Conservation (phyloP, 208 protist species). For the Leishmania turanica region DNA sequence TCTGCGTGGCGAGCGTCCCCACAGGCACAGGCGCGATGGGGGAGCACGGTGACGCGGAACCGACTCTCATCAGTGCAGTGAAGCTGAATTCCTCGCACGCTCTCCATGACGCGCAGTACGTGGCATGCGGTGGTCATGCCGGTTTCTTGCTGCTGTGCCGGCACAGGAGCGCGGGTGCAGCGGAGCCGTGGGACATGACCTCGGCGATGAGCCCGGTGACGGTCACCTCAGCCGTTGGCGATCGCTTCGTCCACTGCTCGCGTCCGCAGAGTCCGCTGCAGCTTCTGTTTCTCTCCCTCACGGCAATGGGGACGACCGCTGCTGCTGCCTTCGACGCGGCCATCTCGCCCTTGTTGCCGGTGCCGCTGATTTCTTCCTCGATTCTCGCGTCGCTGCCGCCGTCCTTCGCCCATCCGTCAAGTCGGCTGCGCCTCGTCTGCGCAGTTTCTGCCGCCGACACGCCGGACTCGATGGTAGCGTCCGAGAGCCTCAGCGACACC, state of each 20-base stretch:
- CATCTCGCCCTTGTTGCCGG: slow-evolving; percentile 9
- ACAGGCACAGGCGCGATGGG: slow-evolving; percentile 1
- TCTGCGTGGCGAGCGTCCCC: slow-evolving; percentile 18
- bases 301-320: slow-evolving; percentile 4
- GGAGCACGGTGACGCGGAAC: background rate
- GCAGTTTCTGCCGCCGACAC: background rate
- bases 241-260: slow-evolving; percentile 16
- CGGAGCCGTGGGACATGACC: background rate
- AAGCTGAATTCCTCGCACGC: background rate
- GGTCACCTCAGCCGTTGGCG: background rate
- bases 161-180: background rate
- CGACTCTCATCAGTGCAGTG: background rate
- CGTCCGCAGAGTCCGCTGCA: background rate
- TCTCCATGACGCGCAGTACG: slow-evolving; percentile 29
- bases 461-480: background rate
- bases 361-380: slow-evolving; percentile 11
- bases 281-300: slow-evolving; percentile 28
- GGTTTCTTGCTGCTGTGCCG: slow-evolving; percentile 32
- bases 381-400: background rate
- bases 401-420: slow-evolving; percentile 14
- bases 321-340: background rate
- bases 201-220: background rate
- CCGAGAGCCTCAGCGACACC: background rate
- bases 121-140: slow-evolving; percentile 11
- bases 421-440: slow-evolving; percentile 27